Conservation (phyloP, 1,284 basidiomycete genomes). For the Sporisorium reilianum region DNA sequence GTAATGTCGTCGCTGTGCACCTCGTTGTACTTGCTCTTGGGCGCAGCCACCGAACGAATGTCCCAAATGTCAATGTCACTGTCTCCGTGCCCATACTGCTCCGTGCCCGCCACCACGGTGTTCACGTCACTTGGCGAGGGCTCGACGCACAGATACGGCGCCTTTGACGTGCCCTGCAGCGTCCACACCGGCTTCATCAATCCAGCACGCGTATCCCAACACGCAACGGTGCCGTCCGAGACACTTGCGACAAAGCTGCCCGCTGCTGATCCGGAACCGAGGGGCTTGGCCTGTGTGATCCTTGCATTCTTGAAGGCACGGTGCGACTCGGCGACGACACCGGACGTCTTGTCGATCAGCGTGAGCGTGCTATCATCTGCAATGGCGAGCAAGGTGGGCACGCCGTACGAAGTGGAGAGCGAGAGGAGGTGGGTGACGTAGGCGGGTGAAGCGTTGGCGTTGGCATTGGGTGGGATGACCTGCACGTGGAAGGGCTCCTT, state of each 20-base stretch:
- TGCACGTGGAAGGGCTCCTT: slow-evolving; percentile 48
- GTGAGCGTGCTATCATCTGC: slow-evolving; percentile 48
- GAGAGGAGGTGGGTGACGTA: slow-evolving; percentile 58
- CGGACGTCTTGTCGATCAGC: slow-evolving; percentile 52
- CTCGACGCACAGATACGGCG: slow-evolving; percentile 59
- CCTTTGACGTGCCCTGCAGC: slow-evolving; percentile 35
- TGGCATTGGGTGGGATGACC: slow-evolving; percentile 37
- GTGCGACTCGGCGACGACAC: slow-evolving; percentile 34
- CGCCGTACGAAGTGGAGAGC: slow-evolving; percentile 39
- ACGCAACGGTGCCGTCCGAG: slow-evolving; percentile 38
- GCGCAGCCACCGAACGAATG: slow-evolving; percentile 37
- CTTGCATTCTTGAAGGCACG: slow-evolving; percentile 32
- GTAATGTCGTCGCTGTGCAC: slow-evolving; percentile 68
- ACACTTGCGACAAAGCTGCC: slow-evolving; percentile 37
- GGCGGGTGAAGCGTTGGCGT: slow-evolving; percentile 35
- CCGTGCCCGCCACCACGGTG: slow-evolving; percentile 60
- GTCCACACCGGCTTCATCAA: slow-evolving; percentile 25
- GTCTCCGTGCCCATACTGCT: slow-evolving; percentile 59
- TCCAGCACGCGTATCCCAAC: slow-evolving; percentile 49
- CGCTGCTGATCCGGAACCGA: slow-evolving; percentile 10
- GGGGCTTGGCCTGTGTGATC: slow-evolving; percentile 42
- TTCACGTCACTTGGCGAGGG: slow-evolving; percentile 35
- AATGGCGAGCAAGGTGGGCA: slow-evolving; percentile 42
- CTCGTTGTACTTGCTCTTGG: slow-evolving; percentile 61
- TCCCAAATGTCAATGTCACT: slow-evolving; percentile 65